Base-by-base conservation (phyloP, 495 filamentous ascomycete species). In the Chaetomidium leptoderma region DNA sequence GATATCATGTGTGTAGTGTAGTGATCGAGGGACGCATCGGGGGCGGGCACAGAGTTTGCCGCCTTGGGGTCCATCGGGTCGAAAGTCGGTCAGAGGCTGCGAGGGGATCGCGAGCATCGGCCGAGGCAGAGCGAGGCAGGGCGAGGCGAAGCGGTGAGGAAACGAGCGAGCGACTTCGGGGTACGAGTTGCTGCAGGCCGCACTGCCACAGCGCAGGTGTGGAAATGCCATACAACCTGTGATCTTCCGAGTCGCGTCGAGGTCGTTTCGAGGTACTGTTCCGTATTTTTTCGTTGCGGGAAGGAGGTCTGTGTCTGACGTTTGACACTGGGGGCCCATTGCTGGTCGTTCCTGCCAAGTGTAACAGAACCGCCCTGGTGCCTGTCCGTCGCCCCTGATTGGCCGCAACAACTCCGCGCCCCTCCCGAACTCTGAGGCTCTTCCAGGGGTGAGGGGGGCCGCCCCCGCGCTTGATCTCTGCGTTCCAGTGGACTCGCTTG, bases 341-440 rank as follows among this genome's bases (percentile, higher is more conserved):
- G 62, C 57, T 58, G 61, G 64, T 60, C 49, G 63, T 66, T 50
- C 49, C 54, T 70, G 69, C 59, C 58, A 47, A 67, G 66, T 65
- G 70, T 72, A 61, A 63, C 68, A 71, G 63, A 70, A 57, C n/a
- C 19, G 59, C 65, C 68, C 69, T 67, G 64, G 57, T 57, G 27
- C 60, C 50, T 60, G 61, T 45, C 39, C 47, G 17, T 16, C 44
- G 36, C 5, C 29, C 7, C 10, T 67, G 55, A 73, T 71, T 73
- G 70, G 69, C 65, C 29, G 37, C 16, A 32, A 7, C 63, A 52
- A 50, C 53, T 55, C 23, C 7, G 33, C 17, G 16, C 54, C 58
- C 16, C 47, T 50, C 3, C 1, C 13, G 10, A 9, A 14, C 11
- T 23, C 64, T 68, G 65, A 65, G 65, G 65, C 67, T 70, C 68